Conservation (phyloP, 148 eudicot species). For the Nyssa sinensis region DNA sequence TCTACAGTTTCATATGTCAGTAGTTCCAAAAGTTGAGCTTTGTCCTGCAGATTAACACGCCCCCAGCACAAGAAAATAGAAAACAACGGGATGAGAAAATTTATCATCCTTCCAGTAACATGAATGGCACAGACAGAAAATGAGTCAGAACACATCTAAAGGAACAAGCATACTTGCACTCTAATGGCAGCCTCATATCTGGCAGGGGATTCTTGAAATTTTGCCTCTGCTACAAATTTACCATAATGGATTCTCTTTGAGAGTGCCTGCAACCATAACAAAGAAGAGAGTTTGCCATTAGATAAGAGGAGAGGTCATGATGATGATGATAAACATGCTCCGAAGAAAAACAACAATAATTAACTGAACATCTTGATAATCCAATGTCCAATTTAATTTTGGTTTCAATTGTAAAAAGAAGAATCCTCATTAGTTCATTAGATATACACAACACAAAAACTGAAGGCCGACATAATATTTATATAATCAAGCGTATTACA, state of each 20-base stretch:
- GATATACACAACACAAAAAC: too few species aligned
- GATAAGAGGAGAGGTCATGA: background rate
- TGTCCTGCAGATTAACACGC: constrained; percentile 40
- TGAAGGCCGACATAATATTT: too few species aligned
- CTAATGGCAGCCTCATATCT: constrained; percentile 54
- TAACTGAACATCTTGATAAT: background rate
- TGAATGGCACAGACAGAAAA: background rate
- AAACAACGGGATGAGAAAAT: background rate
- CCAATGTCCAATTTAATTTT: background rate
- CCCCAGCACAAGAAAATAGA: background rate
- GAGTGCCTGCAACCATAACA: constrained; percentile 44
- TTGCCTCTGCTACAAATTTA: constrained; percentile 76
- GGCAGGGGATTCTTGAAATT: constrained; percentile 61
- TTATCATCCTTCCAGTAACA: background rate
- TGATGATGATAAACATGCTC: too few species aligned
- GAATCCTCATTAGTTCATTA: too few species aligned
- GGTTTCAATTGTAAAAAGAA: background rate
- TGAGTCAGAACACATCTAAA: background rate
- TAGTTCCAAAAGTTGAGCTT: constrained; percentile 44
- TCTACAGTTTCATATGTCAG: constrained; percentile 63
- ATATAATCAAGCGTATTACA: too few species aligned
- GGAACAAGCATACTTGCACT: constrained; percentile 38
- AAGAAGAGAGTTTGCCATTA: background rate
- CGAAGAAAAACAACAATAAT: background rate
- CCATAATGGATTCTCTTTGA: constrained; percentile 77